Base-by-base conservation (phyloP, 768 basidiomycete species). In the Paxillus ammoniavirescens region DNA sequence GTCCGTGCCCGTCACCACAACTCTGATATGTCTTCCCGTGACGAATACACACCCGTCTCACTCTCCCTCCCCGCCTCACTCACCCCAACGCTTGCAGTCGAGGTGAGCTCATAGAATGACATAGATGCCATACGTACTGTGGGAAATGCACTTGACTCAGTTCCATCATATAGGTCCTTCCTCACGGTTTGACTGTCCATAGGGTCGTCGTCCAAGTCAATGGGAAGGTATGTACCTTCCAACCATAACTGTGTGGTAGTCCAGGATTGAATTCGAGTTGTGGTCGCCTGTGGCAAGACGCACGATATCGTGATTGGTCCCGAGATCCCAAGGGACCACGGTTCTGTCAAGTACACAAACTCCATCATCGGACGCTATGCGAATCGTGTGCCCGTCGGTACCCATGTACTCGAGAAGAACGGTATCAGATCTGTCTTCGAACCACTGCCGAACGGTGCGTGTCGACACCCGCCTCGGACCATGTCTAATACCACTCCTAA, bases 231-330 rank as follows among this genome's bases (percentile, higher is more conserved):
- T 57, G 75, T 31, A 8, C 8, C n/a, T 37, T 28, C 12, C 8
- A 8, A 28, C 49, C 37, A 42, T 49, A 18, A 31, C 40, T 56
- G 37, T 42, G 36, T 9, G 26, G 31, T 12, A 35, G 3, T 31
- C 17, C 45, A 45, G n/a, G n/a, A 31, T n/a, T 40, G 31, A 49
- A 56, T 26, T 26, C 23, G 5, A 26, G 23, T 26, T 26, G 37
- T 30, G 15, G 15, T 41, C n/a, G 9, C 2, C 37, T 23, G 41
- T 21, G 51, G 50, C 6, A 59, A 88, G 86, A 87, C 84, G 6
- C 86, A 90, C 69, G 89, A 90, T 67, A 78, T 91, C 53, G 81
- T 91, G 41, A 77, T 89, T 59, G 89, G 87, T 15, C 88, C 89
- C 37, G 83, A 88, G 71, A 68, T 73, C 42, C 82, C 86, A 47